phyloP scores from a whole-genome alignment of 257 asterid genomes.

The Rhazya stricta region DNA sequence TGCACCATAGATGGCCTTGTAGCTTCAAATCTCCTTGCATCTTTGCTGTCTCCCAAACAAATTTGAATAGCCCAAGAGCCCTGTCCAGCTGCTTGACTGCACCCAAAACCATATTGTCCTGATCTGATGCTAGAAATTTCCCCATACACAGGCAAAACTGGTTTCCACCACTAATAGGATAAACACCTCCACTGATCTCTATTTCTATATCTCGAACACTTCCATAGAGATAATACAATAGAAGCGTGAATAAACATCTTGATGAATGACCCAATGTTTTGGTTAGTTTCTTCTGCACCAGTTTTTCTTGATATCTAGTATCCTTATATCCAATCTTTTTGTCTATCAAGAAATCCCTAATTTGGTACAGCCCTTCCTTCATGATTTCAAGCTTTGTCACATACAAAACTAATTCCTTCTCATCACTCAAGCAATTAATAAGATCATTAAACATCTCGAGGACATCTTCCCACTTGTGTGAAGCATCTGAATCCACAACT shows the following conservation, averaged over 20 bases:
- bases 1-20: slow-evolving; percentile 93
- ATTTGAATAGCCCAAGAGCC: slow-evolving; percentile 74
- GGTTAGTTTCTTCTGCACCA: slow-evolving; percentile 63
- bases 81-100: slow-evolving; percentile 68
- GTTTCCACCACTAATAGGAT: slow-evolving; percentile 33
- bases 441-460: slow-evolving; percentile 49
- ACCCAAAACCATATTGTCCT: slow-evolving; percentile 47
- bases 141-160: slow-evolving; percentile 66
- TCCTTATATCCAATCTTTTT: slow-evolving; percentile 71
- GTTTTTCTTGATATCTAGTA: slow-evolving; percentile 57
- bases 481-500: slow-evolving; percentile 18
- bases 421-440: slow-evolving; percentile 41
- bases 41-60: slow-evolving; percentile 76
- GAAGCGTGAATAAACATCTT: slow-evolving; percentile 65
- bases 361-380: slow-evolving; percentile 87
- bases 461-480: slow-evolving; percentile 68
- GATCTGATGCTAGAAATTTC: slow-evolving; percentile 59
- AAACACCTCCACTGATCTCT: slow-evolving; percentile 78
- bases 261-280: slow-evolving; percentile 76
- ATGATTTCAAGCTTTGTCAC: slow-evolving; percentile 60
- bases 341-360: slow-evolving; percentile 60
- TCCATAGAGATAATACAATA: slow-evolving; percentile 61
- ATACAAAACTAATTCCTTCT: slow-evolving; percentile 31
- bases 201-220: slow-evolving; percentile 54
- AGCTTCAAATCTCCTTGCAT: slow-evolving; percentile 69